Percentiles rank a stretch among this genome's conserved stretches.
Conservation (phyloP, 805 yeast species). For the Candida anglica region DNA sequence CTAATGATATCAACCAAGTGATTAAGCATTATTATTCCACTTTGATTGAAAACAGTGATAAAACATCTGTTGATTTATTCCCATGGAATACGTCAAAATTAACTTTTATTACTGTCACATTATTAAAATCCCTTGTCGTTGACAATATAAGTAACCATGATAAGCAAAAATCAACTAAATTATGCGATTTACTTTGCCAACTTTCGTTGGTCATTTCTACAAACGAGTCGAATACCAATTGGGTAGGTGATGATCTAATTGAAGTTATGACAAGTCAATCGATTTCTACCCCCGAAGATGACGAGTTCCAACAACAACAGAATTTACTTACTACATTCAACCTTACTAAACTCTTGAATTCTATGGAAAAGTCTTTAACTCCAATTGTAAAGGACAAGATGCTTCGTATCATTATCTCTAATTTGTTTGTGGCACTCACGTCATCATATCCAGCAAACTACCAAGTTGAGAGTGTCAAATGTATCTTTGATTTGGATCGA, state of each 20-base stretch:
- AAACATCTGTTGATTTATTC: not conserved
- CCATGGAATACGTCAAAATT: not conserved
- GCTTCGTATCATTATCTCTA: slow-evolving; percentile 37
- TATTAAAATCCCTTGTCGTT: not conserved
- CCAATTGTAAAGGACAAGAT: slow-evolving; percentile 31
- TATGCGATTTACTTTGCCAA: slow-evolving; percentile 17
- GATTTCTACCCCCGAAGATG: slow-evolving; percentile 6
- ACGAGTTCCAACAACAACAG: not conserved
- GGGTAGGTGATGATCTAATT: slow-evolving; percentile 1
- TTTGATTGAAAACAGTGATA: too few species aligned
- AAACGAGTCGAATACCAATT: too few species aligned
- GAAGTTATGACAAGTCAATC: slow-evolving; percentile 12
- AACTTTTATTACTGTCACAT: not conserved
- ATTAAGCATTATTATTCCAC: not conserved
- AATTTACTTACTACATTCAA: slow-evolving; percentile 39
- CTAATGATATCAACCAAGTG: not conserved
- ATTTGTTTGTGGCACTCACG: slow-evolving; percentile 54
- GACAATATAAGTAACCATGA: slow-evolving; percentile 1
- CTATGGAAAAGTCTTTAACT: slow-evolving; percentile 25
- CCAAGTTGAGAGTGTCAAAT: slow-evolving; percentile 69
- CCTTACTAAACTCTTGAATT: slow-evolving; percentile 34
- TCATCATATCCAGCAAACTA: slow-evolving; percentile 45
- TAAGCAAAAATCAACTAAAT: not conserved
- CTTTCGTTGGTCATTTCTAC: too few species aligned
- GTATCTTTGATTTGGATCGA: slow-evolving; percentile 59